Evolutionary conservation across 1,139 yeast species (phyloP).

Genomic region (Kurtzmaniella quercitrusa): DNA sequence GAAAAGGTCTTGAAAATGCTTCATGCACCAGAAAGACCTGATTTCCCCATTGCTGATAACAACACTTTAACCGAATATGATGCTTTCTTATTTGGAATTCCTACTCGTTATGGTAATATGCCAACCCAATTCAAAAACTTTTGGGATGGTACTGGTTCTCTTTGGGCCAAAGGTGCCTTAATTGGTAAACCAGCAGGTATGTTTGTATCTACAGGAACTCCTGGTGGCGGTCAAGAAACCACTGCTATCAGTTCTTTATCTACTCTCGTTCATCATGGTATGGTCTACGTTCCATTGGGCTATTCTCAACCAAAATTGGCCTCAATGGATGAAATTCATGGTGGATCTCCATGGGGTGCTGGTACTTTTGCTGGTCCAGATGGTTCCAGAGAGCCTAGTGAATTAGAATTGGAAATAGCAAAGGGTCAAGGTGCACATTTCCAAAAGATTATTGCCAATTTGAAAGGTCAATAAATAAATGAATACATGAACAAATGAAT

Average conservation of each 20-base stretch:
- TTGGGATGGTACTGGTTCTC: conserved; percentile 38
- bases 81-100: conserved; percentile 36
- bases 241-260: conserved; percentile 32
- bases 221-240: conserved; percentile 40
- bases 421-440: conserved; percentile 32
- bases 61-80: conserved; percentile 32
- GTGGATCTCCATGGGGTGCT: conserved; percentile 43
- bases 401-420: conserved; percentile 32
- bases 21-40: conserved; percentile 32
- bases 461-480: conserved; percentile 1
- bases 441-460: conserved; percentile 14
- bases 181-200: conserved; percentile 37
- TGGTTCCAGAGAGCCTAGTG: conserved; percentile 33
- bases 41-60: conserved; percentile 28
- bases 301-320: conserved; percentile 27
- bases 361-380: conserved; percentile 36
- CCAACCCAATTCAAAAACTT: conserved; percentile 38
- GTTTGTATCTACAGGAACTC: conserved; percentile 34
- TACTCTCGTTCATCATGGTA: conserved; percentile 34
- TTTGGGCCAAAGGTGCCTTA: conserved; percentile 34
- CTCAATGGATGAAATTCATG: conserved; percentile 31
- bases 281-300: conserved; percentile 36
- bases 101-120: conserved; percentile 36
- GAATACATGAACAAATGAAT: background rate
- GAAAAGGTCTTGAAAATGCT: conserved; percentile 24